Evolutionary conservation across 352 stramenopile genomes (phyloP).

Genomic region (Paralagenidium karlingii): DNA sequence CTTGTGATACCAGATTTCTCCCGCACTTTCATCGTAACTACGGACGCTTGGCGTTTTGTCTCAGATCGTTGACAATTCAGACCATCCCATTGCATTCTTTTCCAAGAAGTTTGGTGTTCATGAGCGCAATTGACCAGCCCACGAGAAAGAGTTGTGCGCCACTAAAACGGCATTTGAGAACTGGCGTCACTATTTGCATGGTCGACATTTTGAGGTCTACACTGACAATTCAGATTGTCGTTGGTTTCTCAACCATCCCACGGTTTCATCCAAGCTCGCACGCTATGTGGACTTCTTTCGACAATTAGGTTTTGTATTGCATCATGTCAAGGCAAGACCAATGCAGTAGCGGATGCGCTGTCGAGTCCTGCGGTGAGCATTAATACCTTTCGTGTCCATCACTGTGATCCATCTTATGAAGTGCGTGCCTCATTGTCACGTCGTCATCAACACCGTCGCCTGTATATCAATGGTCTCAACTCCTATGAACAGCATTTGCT

Average conservation of each 20-base stretch:
- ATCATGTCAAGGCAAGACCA: slow-evolving; percentile 3
- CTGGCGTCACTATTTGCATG: slow-evolving; percentile 8
- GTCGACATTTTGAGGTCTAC: slow-evolving; percentile 4
- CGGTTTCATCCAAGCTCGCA: too few relatives aligned
- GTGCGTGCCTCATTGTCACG: too few relatives aligned
- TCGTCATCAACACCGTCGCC: too few relatives aligned
- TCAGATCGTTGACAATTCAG: slow-evolving; percentile 1
- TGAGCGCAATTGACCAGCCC: slow-evolving; percentile 5
- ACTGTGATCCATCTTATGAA: too few relatives aligned
- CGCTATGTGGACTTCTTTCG: slow-evolving; percentile 8
- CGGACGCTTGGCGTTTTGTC: slow-evolving; percentile 9
- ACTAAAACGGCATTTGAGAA: slow-evolving; percentile 10
- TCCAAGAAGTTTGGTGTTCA: slow-evolving; percentile 7
- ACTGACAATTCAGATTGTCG: slow-evolving; percentile 7
- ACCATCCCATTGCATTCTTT: slow-evolving; percentile 13
- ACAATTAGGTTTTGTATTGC: slow-evolving; percentile 4
- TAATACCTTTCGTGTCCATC: too few relatives aligned
- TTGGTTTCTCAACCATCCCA: slow-evolving; percentile 5
- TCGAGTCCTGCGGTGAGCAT: slow-evolving; percentile 2
- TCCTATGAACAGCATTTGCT: too few relatives aligned
- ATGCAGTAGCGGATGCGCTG: slow-evolving; percentile 6
- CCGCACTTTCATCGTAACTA: slow-evolving; percentile 14
- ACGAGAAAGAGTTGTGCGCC: slow-evolving; percentile 8
- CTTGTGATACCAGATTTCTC: slow-evolving; percentile 8
- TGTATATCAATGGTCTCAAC: too few relatives aligned